Evolutionary conservation across 495 filamentous ascomycete species (phyloP), one percentile per base, ranked within the genome.

Genomic region (Margaritispora aquatica): DNA sequence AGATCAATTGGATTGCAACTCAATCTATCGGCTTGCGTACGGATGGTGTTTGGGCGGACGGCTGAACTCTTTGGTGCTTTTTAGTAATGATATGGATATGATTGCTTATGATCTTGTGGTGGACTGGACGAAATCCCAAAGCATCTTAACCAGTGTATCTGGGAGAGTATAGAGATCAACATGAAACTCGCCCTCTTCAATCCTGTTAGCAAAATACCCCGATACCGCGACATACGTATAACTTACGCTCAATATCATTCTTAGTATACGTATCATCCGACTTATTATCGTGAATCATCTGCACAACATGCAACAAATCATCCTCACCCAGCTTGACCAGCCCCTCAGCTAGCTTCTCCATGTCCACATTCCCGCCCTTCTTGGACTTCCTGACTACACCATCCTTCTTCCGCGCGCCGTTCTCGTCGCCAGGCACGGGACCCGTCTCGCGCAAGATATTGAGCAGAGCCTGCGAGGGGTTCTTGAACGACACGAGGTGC

Each of bases 241-340:
- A 79, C 88, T 76, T 74, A 93, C 90, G 85, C 63, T 99, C 95
- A 41, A 96, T 82, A 71, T 99, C 96, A 60, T 97, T 97, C 75
- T 96, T 96, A 41, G 90, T 92, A 70, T 96, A 96, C 0, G 94
- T 96, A 29, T 94, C 89, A 1, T 87, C 78, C 0, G 84, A 83
- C 78, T 97, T 97, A 70, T 96, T 86, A 70, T 99, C 95, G 68
- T 97, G 94, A 51, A 99, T 89, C 86, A 99, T 88, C 75, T 96
- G 91, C 55, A 99, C 93, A 13, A 97, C 90, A 58, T 91, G 87
- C 38, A 99, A 79, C 5, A 99, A 82, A 67, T 97, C 92, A 52
- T 96, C 91, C 71, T 96, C 90, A 61, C 77, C 77, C 27, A 96
- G 79, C 73, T 86, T 87, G 66, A 89, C 84, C n/a, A 96, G 77